A percentile compares a stretch with the other conserved stretches of the same genome.
phyloP scores from a whole-genome alignment of 2,329 filamentous ascomycete genomes.

The Diplodia seriata region DNA sequence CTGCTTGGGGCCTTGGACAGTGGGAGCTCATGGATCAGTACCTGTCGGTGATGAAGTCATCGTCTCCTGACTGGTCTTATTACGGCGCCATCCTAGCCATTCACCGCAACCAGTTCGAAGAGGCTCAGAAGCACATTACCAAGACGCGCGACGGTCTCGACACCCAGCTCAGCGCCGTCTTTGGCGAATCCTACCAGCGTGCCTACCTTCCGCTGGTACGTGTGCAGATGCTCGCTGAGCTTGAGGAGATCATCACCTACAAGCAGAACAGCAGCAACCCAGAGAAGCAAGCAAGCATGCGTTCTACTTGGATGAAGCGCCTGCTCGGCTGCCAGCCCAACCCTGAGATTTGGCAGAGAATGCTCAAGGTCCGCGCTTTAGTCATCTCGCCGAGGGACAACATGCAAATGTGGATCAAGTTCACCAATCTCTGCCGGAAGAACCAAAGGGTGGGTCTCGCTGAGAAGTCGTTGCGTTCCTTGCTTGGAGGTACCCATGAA shows the following conservation, averaged over 20 bases:
- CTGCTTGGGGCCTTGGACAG: constrained; percentile 93
- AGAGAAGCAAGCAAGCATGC: constrained; percentile 88
- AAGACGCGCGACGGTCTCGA: constrained; percentile 93
- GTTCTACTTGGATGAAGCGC: constrained; percentile 93
- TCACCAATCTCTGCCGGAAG: constrained; percentile 96
- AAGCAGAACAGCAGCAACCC: constrained; percentile 84
- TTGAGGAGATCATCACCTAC: constrained; percentile 97
- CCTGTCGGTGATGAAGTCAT: constrained; percentile 89
- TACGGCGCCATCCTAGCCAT: constrained; percentile 95
- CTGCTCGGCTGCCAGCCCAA: constrained; percentile 95
- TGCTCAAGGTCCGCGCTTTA: constrained; percentile 91
- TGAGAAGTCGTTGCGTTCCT: constrained; percentile 89
- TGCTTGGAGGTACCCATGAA: constrained; percentile 76
- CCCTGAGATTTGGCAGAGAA: constrained; percentile 97
- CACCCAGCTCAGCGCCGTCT: constrained; percentile 90
- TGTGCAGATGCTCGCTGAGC: constrained; percentile 97
- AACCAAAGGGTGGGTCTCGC: constrained; percentile 92
- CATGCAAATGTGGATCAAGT: constrained; percentile 99
- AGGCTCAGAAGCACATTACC: constrained; percentile 86
- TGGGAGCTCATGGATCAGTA: constrained; percentile 99
- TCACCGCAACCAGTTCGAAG: constrained; percentile 93
- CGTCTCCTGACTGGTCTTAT: constrained; percentile 94
- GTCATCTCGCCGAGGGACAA: constrained; percentile 93
- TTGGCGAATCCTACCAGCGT: constrained; percentile 98
- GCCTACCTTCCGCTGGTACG: constrained; percentile 98